phyloP scores from a whole-genome alignment of 352 stramenopile species.

The Pythium aquatile region DNA sequence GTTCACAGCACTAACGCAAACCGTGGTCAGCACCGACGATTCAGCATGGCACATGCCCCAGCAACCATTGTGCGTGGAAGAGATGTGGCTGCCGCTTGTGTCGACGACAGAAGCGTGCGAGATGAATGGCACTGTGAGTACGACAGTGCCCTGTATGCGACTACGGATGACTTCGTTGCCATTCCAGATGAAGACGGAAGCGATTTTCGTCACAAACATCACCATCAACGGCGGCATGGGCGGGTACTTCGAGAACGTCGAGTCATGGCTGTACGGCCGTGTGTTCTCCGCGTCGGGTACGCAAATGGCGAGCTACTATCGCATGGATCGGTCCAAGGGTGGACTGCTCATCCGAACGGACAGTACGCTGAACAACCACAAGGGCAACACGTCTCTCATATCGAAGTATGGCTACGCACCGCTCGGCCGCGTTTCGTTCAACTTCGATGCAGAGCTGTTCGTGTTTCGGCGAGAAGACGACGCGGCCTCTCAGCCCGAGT shows the following conservation, averaged over 20 bases:
- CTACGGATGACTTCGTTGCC: slow-evolving; percentile 68
- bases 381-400: slow-evolving; percentile 60
- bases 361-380: slow-evolving; percentile 73
- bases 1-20: slow-evolving; percentile 54
- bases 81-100: slow-evolving; percentile 68
- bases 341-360: slow-evolving; percentile 64
- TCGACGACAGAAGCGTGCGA: slow-evolving; percentile 29
- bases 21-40: slow-evolving; percentile 44
- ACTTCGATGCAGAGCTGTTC: slow-evolving; percentile 73
- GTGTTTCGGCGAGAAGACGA: slow-evolving; percentile 70
- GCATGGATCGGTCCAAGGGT: slow-evolving; percentile 63
- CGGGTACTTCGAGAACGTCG: slow-evolving; percentile 57
- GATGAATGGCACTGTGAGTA: slow-evolving; percentile 23
- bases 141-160: slow-evolving; percentile 56
- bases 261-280: slow-evolving; percentile 61
- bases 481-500: slow-evolving; percentile 51
- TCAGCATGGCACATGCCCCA: slow-evolving; percentile 60
- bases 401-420: slow-evolving; percentile 51
- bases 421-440: slow-evolving; percentile 68
- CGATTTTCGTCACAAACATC: slow-evolving; percentile 48
- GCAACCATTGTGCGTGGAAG: slow-evolving; percentile 75
- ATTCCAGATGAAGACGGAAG: slow-evolving; percentile 70
- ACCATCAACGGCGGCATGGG: slow-evolving; percentile 71
- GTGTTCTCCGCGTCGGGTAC: slow-evolving; percentile 68
- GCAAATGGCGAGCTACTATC: slow-evolving; percentile 75